Percentiles rank a stretch among this genome's conserved stretches.
phyloP scores from a whole-genome alignment of 164 flowering plant genomes.

The Aristolochia californica region DNA sequence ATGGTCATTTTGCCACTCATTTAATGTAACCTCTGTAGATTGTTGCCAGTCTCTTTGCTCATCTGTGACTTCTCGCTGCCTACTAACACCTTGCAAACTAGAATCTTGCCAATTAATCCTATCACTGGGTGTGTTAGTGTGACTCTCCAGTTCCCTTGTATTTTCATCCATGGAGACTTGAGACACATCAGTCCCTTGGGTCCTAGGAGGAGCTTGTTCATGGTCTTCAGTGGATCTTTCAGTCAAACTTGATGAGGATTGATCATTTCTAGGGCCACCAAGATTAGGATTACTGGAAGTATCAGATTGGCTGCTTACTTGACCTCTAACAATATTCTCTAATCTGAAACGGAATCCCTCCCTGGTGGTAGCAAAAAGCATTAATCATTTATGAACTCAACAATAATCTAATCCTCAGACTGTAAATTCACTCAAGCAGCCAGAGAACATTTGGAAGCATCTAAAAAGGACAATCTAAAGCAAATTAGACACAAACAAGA shows the following conservation, averaged over 20 bases:
- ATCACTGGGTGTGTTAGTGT: slow-evolving; percentile 22
- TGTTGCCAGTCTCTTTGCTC: slow-evolving; percentile 43
- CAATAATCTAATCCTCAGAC: too few species aligned
- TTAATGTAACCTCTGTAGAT: slow-evolving; percentile 28
- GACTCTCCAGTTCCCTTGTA: slow-evolving; percentile 20
- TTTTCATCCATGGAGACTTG: slow-evolving; percentile 16
- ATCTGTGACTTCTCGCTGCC: slow-evolving; percentile 36
- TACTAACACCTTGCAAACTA: slow-evolving; percentile 28
- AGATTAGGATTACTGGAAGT: slow-evolving; percentile 24
- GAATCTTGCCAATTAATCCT: slow-evolving; percentile 32
- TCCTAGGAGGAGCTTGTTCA: slow-evolving; percentile 28
- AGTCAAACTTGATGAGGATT: slow-evolving; percentile 21
- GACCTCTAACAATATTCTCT: slow-evolving; percentile 80
- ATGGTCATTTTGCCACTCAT: slow-evolving; percentile 37
- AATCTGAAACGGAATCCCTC: slow-evolving; percentile 80
- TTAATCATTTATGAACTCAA: background rate
- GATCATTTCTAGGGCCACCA: slow-evolving; percentile 35
- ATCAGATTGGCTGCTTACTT: slow-evolving; percentile 62
- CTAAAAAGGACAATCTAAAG: too few species aligned
- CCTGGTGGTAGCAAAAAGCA: slow-evolving; percentile 27
- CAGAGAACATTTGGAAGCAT: too few species aligned
- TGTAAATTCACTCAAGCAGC: too few species aligned
- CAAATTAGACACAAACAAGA: too few species aligned
- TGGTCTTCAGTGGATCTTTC: slow-evolving; percentile 29
- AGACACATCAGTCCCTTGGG: slow-evolving; percentile 25